A percentile compares a stretch with the other conserved stretches of the same genome.
These are phyloP conservation scores for Alternaria sp. DNA, from an alignment of 2,329 filamentous ascomycete genomes.

Conservation along the genomic window DNA sequence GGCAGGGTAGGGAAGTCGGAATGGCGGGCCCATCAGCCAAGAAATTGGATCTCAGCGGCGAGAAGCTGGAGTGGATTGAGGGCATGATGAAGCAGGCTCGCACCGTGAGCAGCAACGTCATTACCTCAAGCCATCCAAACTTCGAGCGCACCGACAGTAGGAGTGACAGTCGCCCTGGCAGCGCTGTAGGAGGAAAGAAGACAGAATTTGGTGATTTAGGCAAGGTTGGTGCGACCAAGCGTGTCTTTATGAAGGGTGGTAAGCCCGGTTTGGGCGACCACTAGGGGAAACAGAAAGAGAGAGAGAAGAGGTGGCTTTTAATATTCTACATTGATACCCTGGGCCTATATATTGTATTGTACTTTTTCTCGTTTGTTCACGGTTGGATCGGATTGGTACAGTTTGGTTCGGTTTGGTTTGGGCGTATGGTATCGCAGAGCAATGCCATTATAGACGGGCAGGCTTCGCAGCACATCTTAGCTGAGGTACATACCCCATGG, in stretches of 20 bases:
- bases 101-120: conserved; percentile 67
- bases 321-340: conserved; percentile 14
- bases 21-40: conserved; percentile 73
- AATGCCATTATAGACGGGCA: conserved; percentile 5
- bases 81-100: conserved; percentile 82
- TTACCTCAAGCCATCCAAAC: conserved; percentile 21
- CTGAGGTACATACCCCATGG: conserved; percentile 3
- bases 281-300: neutral
- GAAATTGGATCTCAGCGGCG: conserved; percentile 68
- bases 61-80: conserved; percentile 81
- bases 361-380: neutral
- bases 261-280: conserved; percentile 16
- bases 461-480: conserved; percentile 4
- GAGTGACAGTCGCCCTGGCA: conserved; percentile 27
- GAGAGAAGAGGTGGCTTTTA: conserved; percentile 1
- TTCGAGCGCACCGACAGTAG: conserved; percentile 35
- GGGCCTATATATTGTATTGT: neutral
- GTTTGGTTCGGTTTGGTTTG: neutral
- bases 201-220: conserved; percentile 71
- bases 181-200: conserved; percentile 22
- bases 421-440: neutral
- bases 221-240: conserved; percentile 74
- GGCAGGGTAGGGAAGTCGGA: conserved; percentile 60
- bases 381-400: neutral
- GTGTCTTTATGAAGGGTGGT: conserved; percentile 65